Base-by-base conservation (phyloP, 2,329 filamentous ascomycete species). In the Fusarium dlaminii region DNA sequence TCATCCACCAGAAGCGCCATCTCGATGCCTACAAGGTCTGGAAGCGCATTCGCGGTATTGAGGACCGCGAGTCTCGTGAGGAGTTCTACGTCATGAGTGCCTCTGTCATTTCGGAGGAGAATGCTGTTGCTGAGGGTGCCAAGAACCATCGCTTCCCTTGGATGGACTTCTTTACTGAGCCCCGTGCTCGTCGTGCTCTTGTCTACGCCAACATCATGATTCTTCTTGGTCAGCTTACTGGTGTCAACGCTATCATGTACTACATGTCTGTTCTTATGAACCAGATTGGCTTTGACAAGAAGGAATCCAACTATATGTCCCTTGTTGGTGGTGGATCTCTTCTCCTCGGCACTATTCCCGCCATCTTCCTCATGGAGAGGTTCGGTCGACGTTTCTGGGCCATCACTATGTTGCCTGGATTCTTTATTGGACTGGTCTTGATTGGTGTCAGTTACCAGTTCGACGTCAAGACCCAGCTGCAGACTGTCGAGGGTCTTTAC, bases 331-430 rank as follows among this genome's bases (percentile, higher is more conserved):
- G 92, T 32, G 91, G 90, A 8, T 84, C 91, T 0, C 86, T 94
- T 1, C 86, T 94, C 1, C 75, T 94, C 22, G 91, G 91, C 29
- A 91, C 91, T 0, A 90, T 93, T 39, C 91, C 91, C 0, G 91
- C 90, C 1, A 89, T 92, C 63, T 86, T 93, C 79, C 88, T 89
- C 72, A 94, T 94, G 92, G 92, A 94, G 78, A 88, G 86, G 6
- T 93, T 90, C 55, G 92, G 92, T 18, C 90, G 92, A 29, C 90
- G 92, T 8, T 93, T 93, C 86, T 94, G 92, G 92, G 92, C 91
- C 37, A 92, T 91, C 70, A 86, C 86, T 9, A 94, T 92, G 89
- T 83, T 94, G 45, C 91, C 91, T 0, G 90, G 91, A 1, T 94
- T 93, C 85, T 92, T 94, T 76, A 79, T 93, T 49, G 92, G 92